Conservation (phyloP, 768 basidiomycete genomes). For the Cubamyces lactineus region DNA sequence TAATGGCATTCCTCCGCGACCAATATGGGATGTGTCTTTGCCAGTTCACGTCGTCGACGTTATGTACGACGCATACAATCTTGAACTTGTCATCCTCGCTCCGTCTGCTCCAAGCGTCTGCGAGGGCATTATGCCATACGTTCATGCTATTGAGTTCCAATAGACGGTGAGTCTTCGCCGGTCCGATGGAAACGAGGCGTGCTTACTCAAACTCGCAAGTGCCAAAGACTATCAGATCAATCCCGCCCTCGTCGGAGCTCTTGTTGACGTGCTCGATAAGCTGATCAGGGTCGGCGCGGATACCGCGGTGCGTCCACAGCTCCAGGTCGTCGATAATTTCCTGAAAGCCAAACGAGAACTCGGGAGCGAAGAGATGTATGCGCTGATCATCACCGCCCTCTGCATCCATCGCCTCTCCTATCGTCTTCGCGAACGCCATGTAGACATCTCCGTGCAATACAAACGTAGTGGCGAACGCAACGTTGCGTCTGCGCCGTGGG, state of each 20-base stretch:
- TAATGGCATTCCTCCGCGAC: slow-evolving; percentile 42
- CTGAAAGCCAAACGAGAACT: slow-evolving; percentile 39
- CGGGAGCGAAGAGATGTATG: slow-evolving; percentile 39
- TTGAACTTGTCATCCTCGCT: slow-evolving; percentile 42
- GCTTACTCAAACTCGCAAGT: slow-evolving; percentile 51
- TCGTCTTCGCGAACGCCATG: slow-evolving; percentile 40
- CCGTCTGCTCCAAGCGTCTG: slow-evolving; percentile 43
- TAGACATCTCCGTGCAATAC: slow-evolving; percentile 44
- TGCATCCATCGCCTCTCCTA: slow-evolving; percentile 35
- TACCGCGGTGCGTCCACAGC: slow-evolving; percentile 35
- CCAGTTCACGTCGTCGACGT: slow-evolving; percentile 36
- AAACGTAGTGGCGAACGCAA: slow-evolving; percentile 42
- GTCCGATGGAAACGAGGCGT: too few relatives aligned
- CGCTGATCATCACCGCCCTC: slow-evolving; percentile 23
- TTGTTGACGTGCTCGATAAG: slow-evolving; percentile 35
- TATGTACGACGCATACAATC: slow-evolving; percentile 47
- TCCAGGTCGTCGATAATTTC: slow-evolving; percentile 37
- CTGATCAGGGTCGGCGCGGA: slow-evolving; percentile 30
- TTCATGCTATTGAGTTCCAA: slow-evolving; percentile 21
- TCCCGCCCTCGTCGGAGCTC: slow-evolving; percentile 23
- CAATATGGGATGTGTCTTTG: slow-evolving; percentile 40
- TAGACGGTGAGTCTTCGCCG: background rate
- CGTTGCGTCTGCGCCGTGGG: slow-evolving; percentile 27
- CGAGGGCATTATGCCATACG: slow-evolving; percentile 34
- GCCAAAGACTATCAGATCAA: slow-evolving; percentile 46